Evolutionary conservation across 83 land plant genomes (phyloP), one percentile per base, ranked within the genome.

Genomic region (Thuja plicata): DNA sequence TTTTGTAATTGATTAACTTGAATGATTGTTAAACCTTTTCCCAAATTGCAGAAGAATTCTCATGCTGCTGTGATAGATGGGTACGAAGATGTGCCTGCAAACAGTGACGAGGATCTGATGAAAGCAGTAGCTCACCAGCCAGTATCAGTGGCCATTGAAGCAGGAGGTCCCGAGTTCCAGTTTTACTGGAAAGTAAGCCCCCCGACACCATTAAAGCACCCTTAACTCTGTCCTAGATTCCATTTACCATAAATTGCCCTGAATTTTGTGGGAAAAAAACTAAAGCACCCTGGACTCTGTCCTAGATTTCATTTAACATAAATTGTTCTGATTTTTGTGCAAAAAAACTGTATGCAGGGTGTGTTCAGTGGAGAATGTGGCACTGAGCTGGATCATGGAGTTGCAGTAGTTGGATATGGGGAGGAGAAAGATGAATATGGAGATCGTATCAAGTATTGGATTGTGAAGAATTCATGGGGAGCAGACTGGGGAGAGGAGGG

Each of bases 401-500:
- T 95, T 15, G 77, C 89, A 16, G 94, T 91, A 0, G 93, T 96
- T 82, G 98, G 97, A 2, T 96, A 93, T 88, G 97, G 95, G 0
- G 89, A 88, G 55, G 55, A 62, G 7, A 17, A 16, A 9, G 86
- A 92, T 6, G 27, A 11, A 19, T 88, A 91, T 38, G 95, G 95
- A 86, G 88, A 54, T 66, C 30, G 8, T 6, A 27, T 5, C 8
- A 90, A 94, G 50, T 95, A 94, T n/a, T 95, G 96, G 96, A 89
- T 94, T 7, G 93, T 95, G 87, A 94, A 89, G 91, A 95, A 95
- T 91, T 95, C 96, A n/a, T 95, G 95, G 95, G 96, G 96, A 19
- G 2, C 91, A 3, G 87, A 89, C 8, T 94, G 95, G 95, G 95
- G 96, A 30, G 96, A 94, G 38, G 85, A 89, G 3, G 96, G 96